Evolutionary conservation across 768 basidiomycete species (phyloP).

Genomic region (Russula emetica): DNA sequence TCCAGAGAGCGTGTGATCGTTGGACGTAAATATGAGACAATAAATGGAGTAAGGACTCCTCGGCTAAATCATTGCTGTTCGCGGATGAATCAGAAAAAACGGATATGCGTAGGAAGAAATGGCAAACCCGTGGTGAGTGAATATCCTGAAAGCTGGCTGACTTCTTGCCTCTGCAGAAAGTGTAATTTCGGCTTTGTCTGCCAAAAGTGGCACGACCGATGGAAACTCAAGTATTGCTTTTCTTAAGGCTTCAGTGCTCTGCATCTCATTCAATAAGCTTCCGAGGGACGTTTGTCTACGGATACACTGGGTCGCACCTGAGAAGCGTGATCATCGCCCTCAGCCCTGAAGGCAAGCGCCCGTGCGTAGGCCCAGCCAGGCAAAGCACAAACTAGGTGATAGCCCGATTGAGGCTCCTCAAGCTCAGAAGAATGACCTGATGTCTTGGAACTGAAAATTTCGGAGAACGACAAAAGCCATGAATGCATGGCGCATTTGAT

Average conservation of each 20-base stretch:
- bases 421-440: slow-evolving; percentile 26
- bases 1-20: slow-evolving; percentile 77
- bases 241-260: slow-evolving; percentile 63
- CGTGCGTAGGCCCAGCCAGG: slow-evolving; percentile 77
- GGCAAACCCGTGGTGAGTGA: slow-evolving; percentile 61
- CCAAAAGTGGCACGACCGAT: slow-evolving; percentile 72
- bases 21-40: slow-evolving; percentile 86
- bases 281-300: not conserved
- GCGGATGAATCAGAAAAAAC: not conserved
- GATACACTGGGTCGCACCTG: slow-evolving; percentile 19
- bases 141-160: slow-evolving; percentile 63
- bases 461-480: slow-evolving; percentile 74
- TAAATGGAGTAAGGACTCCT: slow-evolving; percentile 58
- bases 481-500: slow-evolving; percentile 73
- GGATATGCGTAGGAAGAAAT: not conserved
- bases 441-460: slow-evolving; percentile 37
- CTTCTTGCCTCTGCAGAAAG: slow-evolving; percentile 55
- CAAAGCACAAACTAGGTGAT: slow-evolving; percentile 40
- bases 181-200: slow-evolving; percentile 76
- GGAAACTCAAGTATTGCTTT: slow-evolving; percentile 79
- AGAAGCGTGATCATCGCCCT: slow-evolving; percentile 4
- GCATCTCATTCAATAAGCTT: slow-evolving; percentile 41
- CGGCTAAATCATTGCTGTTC: slow-evolving; percentile 8
- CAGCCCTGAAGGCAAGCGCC: slow-evolving; percentile 60
- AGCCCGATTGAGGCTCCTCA: slow-evolving; percentile 38